phyloP scores from a whole-genome alignment of 73 alveolate species.

The Paramecium caudatum region DNA sequence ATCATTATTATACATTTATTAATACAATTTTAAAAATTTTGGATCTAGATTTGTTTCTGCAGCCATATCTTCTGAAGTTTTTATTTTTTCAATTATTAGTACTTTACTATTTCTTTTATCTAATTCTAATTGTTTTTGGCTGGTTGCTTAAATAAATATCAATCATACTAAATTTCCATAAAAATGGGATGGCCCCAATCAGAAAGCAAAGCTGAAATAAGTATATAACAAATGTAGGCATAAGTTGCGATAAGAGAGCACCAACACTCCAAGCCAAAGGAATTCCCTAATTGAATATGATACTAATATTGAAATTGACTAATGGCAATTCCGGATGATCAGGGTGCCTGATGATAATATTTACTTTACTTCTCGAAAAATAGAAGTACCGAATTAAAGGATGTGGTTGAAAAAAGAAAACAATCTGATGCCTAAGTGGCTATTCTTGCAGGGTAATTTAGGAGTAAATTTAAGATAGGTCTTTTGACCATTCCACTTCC shows the following conservation, averaged over 20 bases:
- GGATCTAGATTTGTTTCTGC: neutral
- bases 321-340: slow-evolving; percentile 34
- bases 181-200: slow-evolving; percentile 42
- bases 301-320: slow-evolving; percentile 20
- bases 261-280: slow-evolving; percentile 62
- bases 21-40: neutral
- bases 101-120: slow-evolving; percentile 49
- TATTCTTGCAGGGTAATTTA: slow-evolving; percentile 13
- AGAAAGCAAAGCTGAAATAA: slow-evolving; percentile 6
- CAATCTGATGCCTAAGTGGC: neutral
- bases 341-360: neutral
- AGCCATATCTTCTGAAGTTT: slow-evolving; percentile 28
- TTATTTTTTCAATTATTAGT: slow-evolving; percentile 1
- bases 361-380: slow-evolving; percentile 31
- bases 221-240: slow-evolving; percentile 2
- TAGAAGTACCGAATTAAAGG: slow-evolving; percentile 19
- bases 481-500: slow-evolving; percentile 63
- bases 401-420: slow-evolving; percentile 5
- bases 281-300: slow-evolving; percentile 45
- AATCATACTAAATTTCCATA: slow-evolving; percentile 22
- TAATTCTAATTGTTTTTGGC: slow-evolving; percentile 29
- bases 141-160: neutral
- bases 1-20: neutral
- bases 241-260: neutral
- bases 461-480: slow-evolving; percentile 31